Evolutionary conservation across 495 filamentous ascomycete genomes (phyloP), one percentile per base, ranked within the genome.

Genomic region (Cercophora scortea): DNA sequence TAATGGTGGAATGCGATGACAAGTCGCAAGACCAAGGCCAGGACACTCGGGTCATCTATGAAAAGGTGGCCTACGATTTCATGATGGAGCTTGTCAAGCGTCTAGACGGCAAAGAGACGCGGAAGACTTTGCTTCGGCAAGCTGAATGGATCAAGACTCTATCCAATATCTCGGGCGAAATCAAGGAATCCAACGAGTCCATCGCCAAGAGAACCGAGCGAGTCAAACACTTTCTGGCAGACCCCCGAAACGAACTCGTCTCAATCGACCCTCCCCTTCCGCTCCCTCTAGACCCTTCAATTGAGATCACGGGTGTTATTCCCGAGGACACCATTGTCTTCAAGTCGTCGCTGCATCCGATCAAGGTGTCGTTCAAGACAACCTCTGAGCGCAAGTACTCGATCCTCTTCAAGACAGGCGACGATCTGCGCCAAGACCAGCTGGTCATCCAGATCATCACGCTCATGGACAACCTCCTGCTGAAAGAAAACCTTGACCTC

Each of bases 381-480:
- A 74, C 79, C 1, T 78, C 82, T 6, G 87, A 86, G 4, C 73
- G 75, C 39, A 86, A 85, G 54, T 97, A 97, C 65, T 86, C 90
- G 15, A 84, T 99, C 47, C 83, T 96, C 43, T 97, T 97, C 79
- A 99, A 99, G 68, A 90, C 90, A 4, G 93, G 93, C 40, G 93
- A 99, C 61, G 93, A 99, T 62, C 79, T 99, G 39, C 87, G 93
- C 0, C 93, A 99, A 69, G 93, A 99, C 60, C 93, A 99, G 67
- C 81, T 99, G 0, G 90, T 97, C 44, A 94, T 99, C 55, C 93
- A 99, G 56, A 96, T 97, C 60, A 95, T 99, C 66, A 94, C 86
- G 1, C 78, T 99, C 45, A 99, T 99, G 93, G 93, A 99, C 61
- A 87, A 90, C 32, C 84, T 99, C 13, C 80, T 99, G 11, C 87